A percentile compares a stretch with the other conserved stretches of the same genome.
Evolutionary conservation across 163 green algal genomes (phyloP).

Genomic region (Chlamydomonas reinhardtii): DNA sequence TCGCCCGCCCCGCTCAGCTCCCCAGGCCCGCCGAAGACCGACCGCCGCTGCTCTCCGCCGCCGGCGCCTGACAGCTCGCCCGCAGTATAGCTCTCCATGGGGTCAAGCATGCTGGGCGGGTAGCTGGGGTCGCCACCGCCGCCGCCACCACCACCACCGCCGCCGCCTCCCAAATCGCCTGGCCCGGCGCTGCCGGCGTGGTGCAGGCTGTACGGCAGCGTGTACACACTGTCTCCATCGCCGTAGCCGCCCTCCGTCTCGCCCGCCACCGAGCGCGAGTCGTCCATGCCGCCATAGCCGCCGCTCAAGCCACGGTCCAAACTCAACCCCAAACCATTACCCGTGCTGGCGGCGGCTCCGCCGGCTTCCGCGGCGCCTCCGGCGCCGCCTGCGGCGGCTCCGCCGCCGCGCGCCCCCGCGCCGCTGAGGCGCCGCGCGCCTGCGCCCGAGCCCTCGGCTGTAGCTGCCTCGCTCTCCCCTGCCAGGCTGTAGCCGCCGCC

Average conservation of each 20-base stretch:
- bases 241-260: constrained; percentile 24
- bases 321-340: background rate
- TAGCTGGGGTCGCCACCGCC: background rate
- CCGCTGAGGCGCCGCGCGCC: too few relatives aligned
- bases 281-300: background rate
- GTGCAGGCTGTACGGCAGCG: constrained; percentile 5
- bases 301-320: background rate
- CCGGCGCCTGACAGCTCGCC: background rate
- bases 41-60: too few relatives aligned
- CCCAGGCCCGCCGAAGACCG: too few relatives aligned
- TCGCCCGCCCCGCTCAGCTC: too few relatives aligned
- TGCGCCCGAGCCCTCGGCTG: too few relatives aligned
- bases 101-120: constrained; percentile 6
- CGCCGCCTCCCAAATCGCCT: too few relatives aligned
- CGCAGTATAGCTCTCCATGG: background rate
- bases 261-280: constrained; percentile 7
- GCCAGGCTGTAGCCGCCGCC: too few relatives aligned
- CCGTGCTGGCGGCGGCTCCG: background rate
- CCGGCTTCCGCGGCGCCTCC: too few relatives aligned
- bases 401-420: too few relatives aligned
- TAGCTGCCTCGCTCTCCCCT: too few relatives aligned
- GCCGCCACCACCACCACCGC: too few relatives aligned
- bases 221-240: background rate
- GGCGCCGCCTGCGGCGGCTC: too few relatives aligned
- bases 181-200: background rate